phyloP scores from a whole-genome alignment of 257 asterid species.

The Catharanthus roseus region DNA sequence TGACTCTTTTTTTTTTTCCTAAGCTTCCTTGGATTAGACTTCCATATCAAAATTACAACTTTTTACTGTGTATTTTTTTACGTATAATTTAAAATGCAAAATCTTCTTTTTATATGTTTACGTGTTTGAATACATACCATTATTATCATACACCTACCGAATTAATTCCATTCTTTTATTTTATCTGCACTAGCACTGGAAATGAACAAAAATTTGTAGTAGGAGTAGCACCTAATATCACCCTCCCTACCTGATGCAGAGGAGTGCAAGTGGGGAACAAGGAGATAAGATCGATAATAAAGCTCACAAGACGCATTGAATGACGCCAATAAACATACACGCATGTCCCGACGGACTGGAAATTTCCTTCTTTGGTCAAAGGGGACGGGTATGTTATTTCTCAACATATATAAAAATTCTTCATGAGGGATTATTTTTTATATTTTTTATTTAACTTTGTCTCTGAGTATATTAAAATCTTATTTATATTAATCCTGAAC shows the following conservation, averaged over 20 bases:
- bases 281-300: conserved; percentile 16
- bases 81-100: too few species aligned
- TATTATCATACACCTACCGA: conserved; percentile 4
- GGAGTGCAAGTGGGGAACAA: conserved; percentile 4
- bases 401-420: too few species aligned
- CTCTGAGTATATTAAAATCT: too few species aligned
- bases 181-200: not conserved
- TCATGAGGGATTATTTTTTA: too few species aligned
- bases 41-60: not conserved
- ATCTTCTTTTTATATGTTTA: not conserved
- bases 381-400: too few species aligned
- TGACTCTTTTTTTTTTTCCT: not conserved
- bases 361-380: too few species aligned
- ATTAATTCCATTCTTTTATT: not conserved
- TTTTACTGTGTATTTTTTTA: not conserved
- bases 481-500: too few species aligned
- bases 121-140: not conserved
- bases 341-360: not conserved
- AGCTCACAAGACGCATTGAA: conserved; percentile 2
- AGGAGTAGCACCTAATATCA: not conserved
- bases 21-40: not conserved
- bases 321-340: not conserved
- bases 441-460: too few species aligned
- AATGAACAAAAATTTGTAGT: too few species aligned
- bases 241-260: not conserved